Evolutionary conservation across 495 filamentous ascomycete genomes (phyloP), one percentile per base, ranked within the genome.

Genomic region (Aspergillus heteromorphus): DNA sequence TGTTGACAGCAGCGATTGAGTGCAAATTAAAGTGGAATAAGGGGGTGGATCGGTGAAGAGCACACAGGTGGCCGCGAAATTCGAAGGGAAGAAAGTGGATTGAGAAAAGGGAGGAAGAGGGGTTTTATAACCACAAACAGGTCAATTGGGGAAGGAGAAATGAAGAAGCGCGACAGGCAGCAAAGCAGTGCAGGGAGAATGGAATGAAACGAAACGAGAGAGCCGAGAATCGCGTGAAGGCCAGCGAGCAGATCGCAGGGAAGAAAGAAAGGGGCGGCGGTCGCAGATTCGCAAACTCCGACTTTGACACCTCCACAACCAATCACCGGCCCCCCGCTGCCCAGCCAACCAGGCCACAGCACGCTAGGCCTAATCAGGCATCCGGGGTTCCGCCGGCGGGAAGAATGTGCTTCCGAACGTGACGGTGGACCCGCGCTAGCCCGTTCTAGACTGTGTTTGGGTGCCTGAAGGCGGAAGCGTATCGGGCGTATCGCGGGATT

Each of bases 1-100:
- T 95, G 63, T 70, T 81, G 59, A 60, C 58, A 59, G 42, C 38
- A 55, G n/a, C n/a, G n/a, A n/a, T n/a, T n/a, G n/a, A 54, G 55
- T 53, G 40, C 29, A 18, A 25, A 23, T 41, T 21, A 41, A 25
- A 23, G 47, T 51, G n/a, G 23, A 64, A 59, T 62, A 55, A 62
- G 48, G 63, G 56, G 59, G 59, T 38, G 34, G 34, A 38, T 38
- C 34, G 34, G 34, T 38, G 34, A 38, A 38, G 43, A n/a, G n/a
- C n/a, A n/a, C 23, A 47, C 20, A 25, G 43, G 13, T 27, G 21
- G 11, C 27, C 49, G 49, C 54, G 36, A 17, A 38, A 48, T 45
- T 19, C 17, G 17, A 25, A 48, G 30, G 19, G 57, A 57, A 59
- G 63, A 47, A 40, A 45, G 31, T 8, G 21, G 51, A 42, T n/a